Conservation (phyloP, 371 early-diverging fungal genomes). For the Thermomucor indicae-seudaticae region DNA sequence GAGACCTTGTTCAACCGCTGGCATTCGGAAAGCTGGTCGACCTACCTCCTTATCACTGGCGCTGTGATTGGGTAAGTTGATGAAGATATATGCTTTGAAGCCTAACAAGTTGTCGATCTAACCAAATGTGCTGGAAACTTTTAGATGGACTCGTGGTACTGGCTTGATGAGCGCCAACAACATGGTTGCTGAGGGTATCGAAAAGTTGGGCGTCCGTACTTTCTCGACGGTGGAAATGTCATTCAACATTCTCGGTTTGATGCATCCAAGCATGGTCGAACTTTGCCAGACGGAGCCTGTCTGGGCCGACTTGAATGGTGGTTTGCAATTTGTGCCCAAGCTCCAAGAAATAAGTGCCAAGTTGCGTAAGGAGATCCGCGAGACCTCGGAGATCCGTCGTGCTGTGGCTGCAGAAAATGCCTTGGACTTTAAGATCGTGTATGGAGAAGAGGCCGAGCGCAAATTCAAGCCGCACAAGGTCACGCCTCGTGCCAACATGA, state of each 20-base stretch:
- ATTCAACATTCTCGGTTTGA: slow-evolving; percentile 88
- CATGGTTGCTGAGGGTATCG: slow-evolving; percentile 88
- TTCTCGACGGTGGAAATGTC: slow-evolving; percentile 94
- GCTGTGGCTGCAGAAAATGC: slow-evolving; percentile 78
- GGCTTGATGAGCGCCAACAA: slow-evolving; percentile 94
- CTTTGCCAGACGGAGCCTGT: slow-evolving; percentile 81
- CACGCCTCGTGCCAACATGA: slow-evolving; percentile 92
- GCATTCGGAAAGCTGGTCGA: slow-evolving; percentile 89
- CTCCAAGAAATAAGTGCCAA: slow-evolving; percentile 71
- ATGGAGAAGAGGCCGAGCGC: slow-evolving; percentile 71
- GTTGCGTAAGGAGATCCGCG: slow-evolving; percentile 75
- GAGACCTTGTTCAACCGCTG: slow-evolving; percentile 92
- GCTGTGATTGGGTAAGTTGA: slow-evolving; percentile 80
- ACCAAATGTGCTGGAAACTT: slow-evolving; percentile 5
- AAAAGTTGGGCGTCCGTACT: slow-evolving; percentile 88
- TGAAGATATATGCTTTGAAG: background rate
- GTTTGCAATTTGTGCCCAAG: slow-evolving; percentile 81
- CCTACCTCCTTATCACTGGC: slow-evolving; percentile 86
- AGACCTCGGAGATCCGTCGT: slow-evolving; percentile 83
- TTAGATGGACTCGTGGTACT: slow-evolving; percentile 93
- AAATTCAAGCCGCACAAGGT: slow-evolving; percentile 75
- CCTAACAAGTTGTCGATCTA: background rate
- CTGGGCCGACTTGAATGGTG: slow-evolving; percentile 94
- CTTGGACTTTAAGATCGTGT: slow-evolving; percentile 74
- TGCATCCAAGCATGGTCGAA: slow-evolving; percentile 83